A percentile compares a stretch with the other conserved stretches of the same genome.
These are phyloP conservation scores for Tympanopsis confertula DNA, from an alignment of 2,329 filamentous ascomycete species.

Conservation along the genomic window DNA sequence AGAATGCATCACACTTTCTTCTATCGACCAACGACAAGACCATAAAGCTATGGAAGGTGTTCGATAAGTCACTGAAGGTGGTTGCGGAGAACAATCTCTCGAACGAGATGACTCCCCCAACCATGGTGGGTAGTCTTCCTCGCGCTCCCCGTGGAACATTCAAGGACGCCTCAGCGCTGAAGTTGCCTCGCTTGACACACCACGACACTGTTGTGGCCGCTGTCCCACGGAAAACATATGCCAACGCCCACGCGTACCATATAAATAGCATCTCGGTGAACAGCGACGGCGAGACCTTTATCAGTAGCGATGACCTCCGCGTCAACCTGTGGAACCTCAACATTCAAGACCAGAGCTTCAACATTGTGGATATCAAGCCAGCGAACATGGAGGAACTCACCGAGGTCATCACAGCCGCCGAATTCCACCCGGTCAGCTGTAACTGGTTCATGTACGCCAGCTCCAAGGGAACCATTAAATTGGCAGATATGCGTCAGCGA, in stretches of 20 bases:
- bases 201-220: constrained; percentile 97
- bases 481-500: constrained; percentile 96
- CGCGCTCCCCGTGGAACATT: constrained; percentile 64
- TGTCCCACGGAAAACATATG: constrained; percentile 88
- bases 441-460: constrained; percentile 99
- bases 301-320: constrained; percentile 92
- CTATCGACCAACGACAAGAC: constrained; percentile 99
- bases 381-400: constrained; percentile 99
- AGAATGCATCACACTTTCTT: constrained; percentile 96
- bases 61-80: constrained; percentile 97
- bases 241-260: constrained; percentile 96
- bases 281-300: constrained; percentile 97
- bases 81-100: constrained; percentile 98
- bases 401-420: constrained; percentile 94
- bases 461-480: constrained; percentile 96
- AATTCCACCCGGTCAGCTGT: constrained; percentile 93
- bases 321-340: constrained; percentile 99
- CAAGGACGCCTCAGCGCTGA: constrained; percentile 70
- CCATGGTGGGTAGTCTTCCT: constrained; percentile 62
- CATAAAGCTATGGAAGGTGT: constrained; percentile 99
- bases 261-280: constrained; percentile 99
- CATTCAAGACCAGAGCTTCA: constrained; percentile 99
- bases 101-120: constrained; percentile 75
- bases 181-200: constrained; percentile 89
- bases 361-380: constrained; percentile 99